Evolutionary conservation across 192 early-diverging fungal genomes (phyloP), one percentile per base, ranked within the genome.

Genomic region (Backusella australiensis): DNA sequence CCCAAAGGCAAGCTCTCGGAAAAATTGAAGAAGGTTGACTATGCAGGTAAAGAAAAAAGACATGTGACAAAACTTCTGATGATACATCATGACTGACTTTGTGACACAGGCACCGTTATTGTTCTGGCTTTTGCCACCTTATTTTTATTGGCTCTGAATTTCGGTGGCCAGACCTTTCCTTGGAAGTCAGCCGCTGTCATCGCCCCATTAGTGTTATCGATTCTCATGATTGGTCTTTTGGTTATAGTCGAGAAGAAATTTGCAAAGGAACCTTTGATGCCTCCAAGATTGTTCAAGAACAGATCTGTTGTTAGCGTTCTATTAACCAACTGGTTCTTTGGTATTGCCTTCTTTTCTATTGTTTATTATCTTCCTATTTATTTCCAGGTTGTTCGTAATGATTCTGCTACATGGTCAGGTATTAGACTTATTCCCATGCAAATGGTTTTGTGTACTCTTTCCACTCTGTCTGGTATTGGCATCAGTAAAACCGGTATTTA

Each of bases 21-120:
- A 4, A 93, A 93, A 73, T 39, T 92, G 6, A 78, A 84, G 39
- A 74, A 86, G n/a, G 81, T 94, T 56, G 93, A 93, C 78, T 90
- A 84, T 69, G 56, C 89, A 32, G 91, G 91, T 32, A 11, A 19
- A 41, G 15, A 12, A 75, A 66, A 36, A 34, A n/a, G 23, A 29
- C 0, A 23, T 63, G 26, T 63, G 56, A 63, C 56, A 29, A 14
- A 52, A 12, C n/a, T 15, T 36, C 32, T n/a, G 17, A 34, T 49
- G 21, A 34, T 56, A 75, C 44, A 36, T 53, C 38, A 63, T 63
- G 56, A 63, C 56, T 63, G 21, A 63, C 26, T 63, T 26, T 63
- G 56, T 63, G 26, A 63, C 56, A 63, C 56, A 68, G 80, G 77
- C 19, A 84, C 77, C 7, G 7, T 76, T 75, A 78, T 88, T 35